Evolutionary conservation across 306 rosid species (phyloP), one percentile per base, ranked within the genome.

Genomic region (Mucuna pruriens): DNA sequence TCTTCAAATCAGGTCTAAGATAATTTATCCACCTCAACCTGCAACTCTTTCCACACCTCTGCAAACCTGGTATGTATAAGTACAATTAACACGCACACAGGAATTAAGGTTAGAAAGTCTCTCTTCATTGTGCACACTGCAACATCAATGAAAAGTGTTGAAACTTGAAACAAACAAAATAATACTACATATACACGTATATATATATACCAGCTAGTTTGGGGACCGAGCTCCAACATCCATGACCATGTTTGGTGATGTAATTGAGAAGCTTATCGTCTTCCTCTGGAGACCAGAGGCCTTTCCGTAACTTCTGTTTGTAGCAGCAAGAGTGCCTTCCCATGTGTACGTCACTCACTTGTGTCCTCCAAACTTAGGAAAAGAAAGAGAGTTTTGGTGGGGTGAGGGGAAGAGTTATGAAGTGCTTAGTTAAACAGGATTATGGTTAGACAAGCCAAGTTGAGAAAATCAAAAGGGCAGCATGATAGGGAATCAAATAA

Each of bases 201-300:
- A 16, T 68, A 73, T 29, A 61, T 7, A 17, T 66, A 54, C 98
- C 97, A 54, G 98, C 97, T 1, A 95, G 92, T 81, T 95, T 95
- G 36, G 98, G 98, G 71, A 95, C 98, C 10, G 97, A 90, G 64
- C 98, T 95, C 98, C 98, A 95, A 80, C 98, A 95, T 61, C 98
- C 98, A 91, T 90, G 98, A 67, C 98, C 98, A 71, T 92, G 90
- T 61, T 90, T 91, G 65, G 95, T 95, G 81, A 95, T 92, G 79
- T 95, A 87, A 82, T 89, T 86, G 48, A 90, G 75, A 65, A 95
- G 98, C 83, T 95, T 95, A 82, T 95, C 98, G 20, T 95, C 98
- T 89, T 95, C 98, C 82, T 95, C 98, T 6, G 98, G 97, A 73
- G 98, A 95, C 98, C 98, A 95, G 60, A 95, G 93, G 71, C 98